These are phyloP conservation scores for Dillenia suffruticosa DNA, from an alignment of 164 flowering plant species.

Conservation along the genomic window DNA sequence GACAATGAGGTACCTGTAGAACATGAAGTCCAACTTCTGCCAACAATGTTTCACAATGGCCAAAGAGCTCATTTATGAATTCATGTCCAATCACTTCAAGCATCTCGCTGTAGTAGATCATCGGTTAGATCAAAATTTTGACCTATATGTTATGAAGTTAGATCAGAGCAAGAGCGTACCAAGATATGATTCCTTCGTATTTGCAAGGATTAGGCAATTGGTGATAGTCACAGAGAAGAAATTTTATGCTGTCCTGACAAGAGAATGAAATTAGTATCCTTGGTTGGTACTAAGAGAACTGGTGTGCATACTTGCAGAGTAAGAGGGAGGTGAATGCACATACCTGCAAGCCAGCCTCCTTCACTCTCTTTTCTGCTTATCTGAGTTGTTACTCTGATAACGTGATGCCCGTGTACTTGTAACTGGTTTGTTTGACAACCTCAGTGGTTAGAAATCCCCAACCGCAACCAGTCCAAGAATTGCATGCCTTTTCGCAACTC, in stretches of 20 bases:
- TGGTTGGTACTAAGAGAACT: no score
- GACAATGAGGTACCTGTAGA: constrained; percentile 58
- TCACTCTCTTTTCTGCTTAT: constrained; percentile 68
- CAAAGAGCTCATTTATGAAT: constrained; percentile 76
- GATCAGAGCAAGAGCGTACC: constrained; percentile 31
- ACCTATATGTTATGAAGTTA: not conserved
- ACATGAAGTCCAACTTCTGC: constrained; percentile 79
- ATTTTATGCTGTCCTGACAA: constrained; percentile 57
- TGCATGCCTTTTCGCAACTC: constrained; percentile 54
- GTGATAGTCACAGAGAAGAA: constrained; percentile 82
- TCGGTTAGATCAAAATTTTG: not conserved
- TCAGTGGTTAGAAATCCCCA: constrained; percentile 96
- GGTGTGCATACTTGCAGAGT: no score
- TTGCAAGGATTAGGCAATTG: constrained; percentile 49
- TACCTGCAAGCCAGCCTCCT: constrained; percentile 87
- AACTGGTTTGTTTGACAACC: constrained; percentile 81
- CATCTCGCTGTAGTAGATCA: constrained; percentile 67
- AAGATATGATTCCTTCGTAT: constrained; percentile 82
- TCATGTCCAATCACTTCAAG: constrained; percentile 91
- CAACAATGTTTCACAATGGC: constrained; percentile 67
- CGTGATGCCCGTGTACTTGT: constrained; percentile 94
- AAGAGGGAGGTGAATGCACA: no score
- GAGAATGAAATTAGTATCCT: not conserved
- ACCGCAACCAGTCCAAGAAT: constrained; percentile 89
- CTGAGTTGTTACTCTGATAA: constrained; percentile 73